phyloP scores from a whole-genome alignment of 108 stramenopile genomes.

The Skeletonema costatum region DNA sequence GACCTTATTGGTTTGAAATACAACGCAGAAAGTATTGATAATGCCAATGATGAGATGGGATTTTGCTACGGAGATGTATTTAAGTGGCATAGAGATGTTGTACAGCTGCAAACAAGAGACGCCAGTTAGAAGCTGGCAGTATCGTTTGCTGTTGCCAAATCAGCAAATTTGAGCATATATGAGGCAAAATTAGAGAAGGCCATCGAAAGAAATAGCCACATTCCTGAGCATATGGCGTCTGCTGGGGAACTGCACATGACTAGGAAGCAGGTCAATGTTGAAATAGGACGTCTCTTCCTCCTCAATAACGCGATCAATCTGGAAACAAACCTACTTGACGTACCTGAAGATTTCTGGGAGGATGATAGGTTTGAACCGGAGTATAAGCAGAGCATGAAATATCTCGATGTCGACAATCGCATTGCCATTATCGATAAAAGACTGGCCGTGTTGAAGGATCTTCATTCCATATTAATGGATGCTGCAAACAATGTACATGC shows the following conservation, averaged over 20 bases:
- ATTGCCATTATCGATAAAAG: slow-evolving; percentile 37
- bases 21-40: slow-evolving; percentile 41
- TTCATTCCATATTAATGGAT: slow-evolving; percentile 53
- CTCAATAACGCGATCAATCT: slow-evolving; percentile 58
- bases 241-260: slow-evolving; percentile 43
- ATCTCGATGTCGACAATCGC: slow-evolving; percentile 41
- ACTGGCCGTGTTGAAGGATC: slow-evolving; percentile 42
- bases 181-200: slow-evolving; percentile 48
- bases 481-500: slow-evolving; percentile 49
- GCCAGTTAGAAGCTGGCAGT: slow-evolving; percentile 57
- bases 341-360: slow-evolving; percentile 61
- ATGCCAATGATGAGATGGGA: slow-evolving; percentile 50
- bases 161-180: slow-evolving; percentile 41
- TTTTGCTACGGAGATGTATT: slow-evolving; percentile 48
- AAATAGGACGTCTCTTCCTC: slow-evolving; percentile 48
- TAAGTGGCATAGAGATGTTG: slow-evolving; percentile 48
- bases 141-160: slow-evolving; percentile 49
- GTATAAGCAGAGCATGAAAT: slow-evolving; percentile 43
- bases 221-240: slow-evolving; percentile 55
- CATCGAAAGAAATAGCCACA: slow-evolving; percentile 44
- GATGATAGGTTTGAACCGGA: slow-evolving; percentile 54
- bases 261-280: slow-evolving; percentile 40
- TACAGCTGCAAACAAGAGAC: slow-evolving; percentile 48
- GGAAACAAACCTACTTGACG: slow-evolving; percentile 50
- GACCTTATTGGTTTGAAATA: slow-evolving; percentile 41